Evolutionary conservation across 352 stramenopile genomes (phyloP), one percentile per base, ranked within the genome.

Genomic region (Globisporangium heterothallicum): DNA sequence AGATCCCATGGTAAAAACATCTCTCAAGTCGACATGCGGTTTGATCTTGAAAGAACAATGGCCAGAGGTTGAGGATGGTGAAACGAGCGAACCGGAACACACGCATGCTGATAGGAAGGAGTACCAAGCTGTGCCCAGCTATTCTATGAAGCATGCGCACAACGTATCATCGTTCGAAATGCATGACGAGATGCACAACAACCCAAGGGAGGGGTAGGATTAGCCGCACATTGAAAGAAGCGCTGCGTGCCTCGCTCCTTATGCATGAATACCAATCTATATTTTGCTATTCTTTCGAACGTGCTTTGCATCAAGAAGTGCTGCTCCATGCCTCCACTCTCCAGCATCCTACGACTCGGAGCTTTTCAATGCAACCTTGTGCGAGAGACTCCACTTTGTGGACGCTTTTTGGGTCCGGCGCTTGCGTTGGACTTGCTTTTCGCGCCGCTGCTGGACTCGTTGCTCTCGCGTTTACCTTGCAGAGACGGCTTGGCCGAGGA

Each of bases 401-500:
- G 32, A 18, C 24, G 52, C 42, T 46, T 52, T 34, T 46, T 49
- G 13, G 2, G n/a, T 6, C 25, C 48, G 25, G 35, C 19, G 19
- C 40, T 24, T 32, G 12, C 41, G 3, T 13, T 34, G 13, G 6
- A 25, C 19, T 18, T 52, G n/a, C 13, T 35, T 22, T 32, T 19
- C 3, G 12, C 30, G 22, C n/a, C 35, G 6, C 16, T 52, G 19
- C 4, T 18, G 30, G 8, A 6, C 3, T 18, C n/a, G n/a, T 5
- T 36, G 19, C 6, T 48, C 18, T 19, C 18, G 5, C 16, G 8
- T 6, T 22, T n/a, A 26, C 24, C 56, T 43, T 53, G 38, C 19
- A 36, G 53, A 14, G 48, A 51, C 6, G 26, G 3, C 16, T 65
- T 61, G 22, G 66, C 64, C 6, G 66, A 75, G 2, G 57, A 61